Base-by-base conservation (phyloP, 768 basidiomycete genomes). In the Pulveroboletus sp. region DNA sequence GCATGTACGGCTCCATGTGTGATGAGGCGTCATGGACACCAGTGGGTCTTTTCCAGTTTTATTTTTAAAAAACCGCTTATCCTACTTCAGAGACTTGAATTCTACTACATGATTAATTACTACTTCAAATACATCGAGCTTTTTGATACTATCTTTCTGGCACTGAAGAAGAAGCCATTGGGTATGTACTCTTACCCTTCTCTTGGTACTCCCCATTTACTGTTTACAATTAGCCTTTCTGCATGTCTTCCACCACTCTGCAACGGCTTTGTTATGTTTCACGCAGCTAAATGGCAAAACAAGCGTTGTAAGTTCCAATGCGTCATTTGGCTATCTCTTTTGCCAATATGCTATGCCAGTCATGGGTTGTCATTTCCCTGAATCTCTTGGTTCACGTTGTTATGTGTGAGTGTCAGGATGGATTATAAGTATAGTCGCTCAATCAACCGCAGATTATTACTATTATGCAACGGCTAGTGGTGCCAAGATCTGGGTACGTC, bases 101-200 rank as follows among this genome's bases (percentile, higher is more conserved):
- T 93, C 64, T 97, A 90, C 76, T 98, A 99, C 76, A 93, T 98
- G 78, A 77, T 97, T 76, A 99, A 99, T 76, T 99, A 98, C 74
- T 93, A 86, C 72, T 91, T 96, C 82, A 97, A 97, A 69, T 98
- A 97, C 70, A 73, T 96, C 56, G 96, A 99, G 72, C 82, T 98
- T 51, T 69, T 95, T 56, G 96, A 98, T 75, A 99, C 96, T 12
- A 81, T 97, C 57, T 99, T 98, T 79, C 82, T 99, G 57, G 90
- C 89, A 9, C 73, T 97, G 61, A 99, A 98, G 82, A 99, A 98
- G 80, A 98, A 98, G 71, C 92, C 92, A 14, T 77, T 99, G 43
- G 89, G 93, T 94, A 64, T 53, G 84, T 71, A 21, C 40, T 40
- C 17, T 6, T 18, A 27, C 49, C 18, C 39, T 27, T 45, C 38